Percentiles rank a stretch among this genome's conserved stretches.
phyloP scores from a whole-genome alignment of 164 flowering plant species.

The Piper longum region DNA sequence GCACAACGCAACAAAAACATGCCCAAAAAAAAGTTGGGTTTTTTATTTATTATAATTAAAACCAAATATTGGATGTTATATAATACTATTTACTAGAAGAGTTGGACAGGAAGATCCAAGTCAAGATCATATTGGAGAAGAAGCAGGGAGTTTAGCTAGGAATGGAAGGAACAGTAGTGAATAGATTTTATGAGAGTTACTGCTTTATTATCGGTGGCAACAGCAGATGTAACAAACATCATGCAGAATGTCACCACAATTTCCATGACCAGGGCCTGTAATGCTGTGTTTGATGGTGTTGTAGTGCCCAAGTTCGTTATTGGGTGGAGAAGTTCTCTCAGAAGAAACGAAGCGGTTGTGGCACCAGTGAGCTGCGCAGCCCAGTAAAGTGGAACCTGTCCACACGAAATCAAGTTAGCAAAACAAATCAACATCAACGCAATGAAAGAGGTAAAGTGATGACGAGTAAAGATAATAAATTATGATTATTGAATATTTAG shows the following conservation, averaged over 20 bases:
- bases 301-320: slow-evolving; percentile 49
- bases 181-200: slow-evolving; percentile 14
- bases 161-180: not conserved
- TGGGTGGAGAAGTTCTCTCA: slow-evolving; percentile 40
- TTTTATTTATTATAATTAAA: not conserved
- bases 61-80: too few species aligned
- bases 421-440: too few species aligned
- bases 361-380: slow-evolving; percentile 66
- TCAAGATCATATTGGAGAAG: too few species aligned
- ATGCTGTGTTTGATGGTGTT: slow-evolving; percentile 45
- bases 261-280: slow-evolving; percentile 64
- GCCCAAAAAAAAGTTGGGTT: too few species aligned
- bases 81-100: too few species aligned
- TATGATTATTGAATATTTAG: too few species aligned
- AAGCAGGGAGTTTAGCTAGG: not conserved
- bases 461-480: too few species aligned
- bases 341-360: slow-evolving; percentile 34
- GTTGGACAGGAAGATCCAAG: too few species aligned
- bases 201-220: slow-evolving; percentile 74
- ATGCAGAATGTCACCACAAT: slow-evolving; percentile 57
- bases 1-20: not conserved
- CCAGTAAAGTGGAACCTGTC: slow-evolving; percentile 59
- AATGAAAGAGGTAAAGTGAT: too few species aligned
- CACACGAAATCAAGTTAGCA: not conserved
- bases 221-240: slow-evolving; percentile 82